Evolutionary conservation across 176 grass and related monocot species (phyloP).

Genomic region (Raddia distichophylla): DNA sequence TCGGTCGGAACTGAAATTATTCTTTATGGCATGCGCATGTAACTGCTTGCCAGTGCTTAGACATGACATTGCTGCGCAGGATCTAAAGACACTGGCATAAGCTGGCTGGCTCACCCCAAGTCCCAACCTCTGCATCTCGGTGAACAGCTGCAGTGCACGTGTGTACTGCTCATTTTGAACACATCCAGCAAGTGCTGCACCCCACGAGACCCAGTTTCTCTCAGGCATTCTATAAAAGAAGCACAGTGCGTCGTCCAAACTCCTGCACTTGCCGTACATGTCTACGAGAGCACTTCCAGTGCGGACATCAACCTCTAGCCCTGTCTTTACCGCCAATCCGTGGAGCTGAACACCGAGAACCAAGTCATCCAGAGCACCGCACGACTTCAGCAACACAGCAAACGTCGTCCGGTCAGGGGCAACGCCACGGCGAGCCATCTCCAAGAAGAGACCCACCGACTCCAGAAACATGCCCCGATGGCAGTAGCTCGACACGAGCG

Average conservation of each 20-base stretch:
- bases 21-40: conserved; percentile 82
- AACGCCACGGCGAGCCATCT: conserved; percentile 51
- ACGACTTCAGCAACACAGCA: conserved; percentile 67
- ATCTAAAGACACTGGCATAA: conserved; percentile 85
- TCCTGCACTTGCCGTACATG: conserved; percentile 85
- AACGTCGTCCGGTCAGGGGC: conserved; percentile 57
- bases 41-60: conserved; percentile 56
- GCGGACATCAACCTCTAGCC: conserved; percentile 58
- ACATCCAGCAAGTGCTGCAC: conserved; percentile 62
- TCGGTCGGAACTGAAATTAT: conserved; percentile 60
- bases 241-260: conserved; percentile 52
- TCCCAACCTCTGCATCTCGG: conserved; percentile 71
- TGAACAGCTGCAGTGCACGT: conserved; percentile 60
- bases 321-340: conserved; percentile 50
- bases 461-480: conserved; percentile 40
- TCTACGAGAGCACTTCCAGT: conserved; percentile 66
- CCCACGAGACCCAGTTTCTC: conserved; percentile 82
- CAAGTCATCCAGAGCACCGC: conserved; percentile 50
- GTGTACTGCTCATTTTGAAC: conserved; percentile 62
- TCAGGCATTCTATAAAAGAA: conserved; percentile 72
- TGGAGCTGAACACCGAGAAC: conserved; percentile 64
- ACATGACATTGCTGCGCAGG: conserved; percentile 56
- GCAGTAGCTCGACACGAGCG: conserved; percentile 57
- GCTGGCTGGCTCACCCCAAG: conserved; percentile 65
- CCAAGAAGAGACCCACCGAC: conserved; percentile 50